Base-by-base conservation (phyloP, 148 eudicot genomes). In the Cornus suecica region DNA sequence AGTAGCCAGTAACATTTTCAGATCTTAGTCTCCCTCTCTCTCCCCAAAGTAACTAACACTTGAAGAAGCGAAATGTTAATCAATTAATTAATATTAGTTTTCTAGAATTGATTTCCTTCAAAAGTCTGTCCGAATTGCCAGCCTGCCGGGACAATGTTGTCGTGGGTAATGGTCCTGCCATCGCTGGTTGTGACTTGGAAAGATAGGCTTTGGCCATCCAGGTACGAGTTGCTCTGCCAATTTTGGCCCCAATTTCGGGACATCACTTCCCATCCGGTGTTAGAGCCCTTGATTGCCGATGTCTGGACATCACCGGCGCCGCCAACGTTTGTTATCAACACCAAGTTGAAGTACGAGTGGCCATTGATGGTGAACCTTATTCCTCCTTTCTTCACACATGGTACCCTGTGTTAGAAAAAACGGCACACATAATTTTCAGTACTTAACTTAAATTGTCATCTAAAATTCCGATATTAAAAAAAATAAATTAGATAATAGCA, bases 171-270 rank as follows among this genome's bases (percentile, higher is more conserved):
- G 15, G 77, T 76, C 67, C 71, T 77, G 25, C 86, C 88, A 24
- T 83, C 78, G 32, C 88, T 79, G 54, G 81, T 73, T 24, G 68
- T 76, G 8, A 86, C 84, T n/a, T 24, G 60, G 48, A 86, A 83
- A 45, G 86, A 86, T 29, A 86, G 81, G 66, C 69, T 14, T 74
- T 83, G 84, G 58, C 89, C 83, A 22, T 81, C 28, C 48, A 86
- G 86, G 61, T 76, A 60, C 0, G 84, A 76, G 76, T 83, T 76
- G 76, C 83, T 86, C 66, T 86, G 84, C 89, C 89, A 86, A 18
- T 86, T 86, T 32, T 86, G 89, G 29, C 89, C 89, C 89, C 89
- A 86, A 54, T 86, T 86, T 69, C 89, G 73, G 8, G 86, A 65
- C 89, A 83, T 83, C 45, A 67, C 28, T 75, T 83, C 76, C 89